phyloP scores from a whole-genome alignment of 495 filamentous ascomycete species.

The Penicillium atrosanguineum region DNA sequence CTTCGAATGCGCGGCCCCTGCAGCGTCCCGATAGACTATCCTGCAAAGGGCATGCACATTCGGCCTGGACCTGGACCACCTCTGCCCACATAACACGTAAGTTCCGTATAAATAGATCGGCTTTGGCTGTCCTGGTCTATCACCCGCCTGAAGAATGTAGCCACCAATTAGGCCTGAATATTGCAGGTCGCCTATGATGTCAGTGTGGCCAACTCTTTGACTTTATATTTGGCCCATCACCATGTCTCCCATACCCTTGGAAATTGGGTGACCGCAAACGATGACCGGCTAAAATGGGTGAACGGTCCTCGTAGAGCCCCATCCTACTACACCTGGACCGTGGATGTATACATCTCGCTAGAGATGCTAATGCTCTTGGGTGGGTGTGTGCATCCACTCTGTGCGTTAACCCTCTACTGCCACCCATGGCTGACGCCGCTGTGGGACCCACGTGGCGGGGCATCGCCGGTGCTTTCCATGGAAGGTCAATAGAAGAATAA shows the following conservation, averaged over 20 bases:
- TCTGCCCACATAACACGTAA: no score
- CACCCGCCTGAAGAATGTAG: neutral
- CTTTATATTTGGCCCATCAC: no score
- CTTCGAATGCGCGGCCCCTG: neutral
- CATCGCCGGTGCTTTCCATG: constrained; percentile 1
- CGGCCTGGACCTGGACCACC: neutral
- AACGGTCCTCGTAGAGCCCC: neutral
- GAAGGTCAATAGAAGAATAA: neutral
- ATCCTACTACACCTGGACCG: neutral
- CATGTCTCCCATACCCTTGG: no score
- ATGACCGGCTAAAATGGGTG: no score
- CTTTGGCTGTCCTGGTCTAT: neutral
- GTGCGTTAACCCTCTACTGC: neutral
- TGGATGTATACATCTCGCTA: neutral
- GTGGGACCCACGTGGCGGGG: constrained; percentile 13
- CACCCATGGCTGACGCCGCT: neutral
- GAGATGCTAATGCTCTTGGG: neutral
- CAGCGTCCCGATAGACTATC: neutral
- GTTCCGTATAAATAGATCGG: neutral
- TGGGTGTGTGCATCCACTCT: neutral
- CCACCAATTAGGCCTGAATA: neutral
- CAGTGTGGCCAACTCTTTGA: neutral
- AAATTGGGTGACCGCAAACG: no score
- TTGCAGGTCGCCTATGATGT: neutral
- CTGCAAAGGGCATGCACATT: neutral